Evolutionary conservation across 2,329 filamentous ascomycete species (phyloP).

Genomic region (Bretziella fagacearum): DNA sequence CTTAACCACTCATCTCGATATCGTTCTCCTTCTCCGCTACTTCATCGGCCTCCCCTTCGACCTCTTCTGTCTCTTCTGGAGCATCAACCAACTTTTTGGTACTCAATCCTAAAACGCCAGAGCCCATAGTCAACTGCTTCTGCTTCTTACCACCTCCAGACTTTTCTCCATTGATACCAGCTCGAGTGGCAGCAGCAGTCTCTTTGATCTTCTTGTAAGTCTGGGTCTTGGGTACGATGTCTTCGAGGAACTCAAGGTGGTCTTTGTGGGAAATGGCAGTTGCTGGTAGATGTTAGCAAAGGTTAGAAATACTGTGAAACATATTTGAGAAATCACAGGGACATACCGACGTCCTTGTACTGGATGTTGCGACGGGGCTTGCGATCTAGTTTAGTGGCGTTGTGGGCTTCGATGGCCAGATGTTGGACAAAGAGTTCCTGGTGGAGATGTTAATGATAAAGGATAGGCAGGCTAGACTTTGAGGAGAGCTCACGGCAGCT

Average conservation of each 20-base stretch:
- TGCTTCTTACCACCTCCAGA: conserved; percentile 11
- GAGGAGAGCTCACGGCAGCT: conserved; percentile 46
- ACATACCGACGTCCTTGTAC: conserved; percentile 79
- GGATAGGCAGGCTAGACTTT: conserved; percentile 2
- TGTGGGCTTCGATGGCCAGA: conserved; percentile 67
- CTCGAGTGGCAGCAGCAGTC: conserved; percentile 33
- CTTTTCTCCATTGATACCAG: conserved; percentile 29
- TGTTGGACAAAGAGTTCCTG: conserved; percentile 94
- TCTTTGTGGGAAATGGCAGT: conserved; percentile 75
- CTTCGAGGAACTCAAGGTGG: conserved; percentile 85
- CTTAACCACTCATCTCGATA: conserved; percentile 43
- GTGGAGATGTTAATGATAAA: conserved; percentile 11
- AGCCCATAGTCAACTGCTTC: conserved; percentile 16
- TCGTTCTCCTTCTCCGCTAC: conserved; percentile 19
- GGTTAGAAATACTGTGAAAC: background rate
- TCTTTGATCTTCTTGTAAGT: conserved; percentile 67
- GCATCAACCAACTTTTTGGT: too few relatives aligned
- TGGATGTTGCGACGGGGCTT: conserved; percentile 90
- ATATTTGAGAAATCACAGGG: conserved; percentile 5
- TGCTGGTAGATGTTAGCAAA: conserved; percentile 27
- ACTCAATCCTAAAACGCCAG: conserved; percentile 10
- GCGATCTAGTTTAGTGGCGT: conserved; percentile 74
- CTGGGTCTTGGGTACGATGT: conserved; percentile 75
- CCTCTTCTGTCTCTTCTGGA: too few relatives aligned
- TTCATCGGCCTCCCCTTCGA: conserved; percentile 19